phyloP scores from a whole-genome alignment of 2,329 filamentous ascomycete genomes.

The Stagonosporopsis chrysanthemi region DNA sequence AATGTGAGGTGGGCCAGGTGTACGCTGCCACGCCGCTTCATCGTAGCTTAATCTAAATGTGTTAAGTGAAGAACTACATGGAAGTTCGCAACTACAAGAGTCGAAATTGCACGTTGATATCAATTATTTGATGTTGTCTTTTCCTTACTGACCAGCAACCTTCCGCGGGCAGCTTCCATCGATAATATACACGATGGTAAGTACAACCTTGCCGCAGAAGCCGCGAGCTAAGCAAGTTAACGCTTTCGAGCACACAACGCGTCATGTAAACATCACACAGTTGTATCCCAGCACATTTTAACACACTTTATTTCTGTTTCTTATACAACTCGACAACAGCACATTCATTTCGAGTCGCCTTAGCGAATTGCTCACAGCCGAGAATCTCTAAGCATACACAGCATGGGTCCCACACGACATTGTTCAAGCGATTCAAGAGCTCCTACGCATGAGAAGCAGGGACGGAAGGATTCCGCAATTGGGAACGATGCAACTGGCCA shows the following conservation, averaged over 20 bases:
- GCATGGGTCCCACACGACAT: background rate
- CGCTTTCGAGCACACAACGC: background rate
- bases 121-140: no score
- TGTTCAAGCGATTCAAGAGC: background rate
- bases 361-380: background rate
- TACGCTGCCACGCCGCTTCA: background rate
- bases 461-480: background rate
- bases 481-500: background rate
- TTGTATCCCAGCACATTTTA: background rate
- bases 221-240: background rate
- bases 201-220: background rate
- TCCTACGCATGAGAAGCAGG: background rate
- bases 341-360: background rate
- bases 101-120: background rate
- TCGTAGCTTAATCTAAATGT: background rate
- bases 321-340: background rate
- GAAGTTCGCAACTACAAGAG: background rate
- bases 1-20: background rate
- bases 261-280: background rate
- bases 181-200: background rate
- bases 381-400: background rate
- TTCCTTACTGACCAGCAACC: no score
- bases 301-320: background rate
- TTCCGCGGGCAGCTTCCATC: background rate
- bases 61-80: background rate